A percentile compares a stretch with the other conserved stretches of the same genome.
These are phyloP conservation scores for thale cress (Arabidopsis thaliana) DNA, from an alignment of 345 rosid species.

Conservation along the genomic window TAIR10.1 NC_003076.8:14890501-14891000, in stretches of 20 bases:
- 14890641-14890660: not conserved
- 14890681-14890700: constrained; percentile 65
- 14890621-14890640: constrained; percentile 6
- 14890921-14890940: constrained; percentile 98
- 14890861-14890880: constrained; percentile 74
- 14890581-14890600: constrained; percentile 92
- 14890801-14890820: constrained; percentile 63
- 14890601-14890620: constrained; percentile 12
- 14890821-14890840: constrained; percentile 93
- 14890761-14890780: not conserved
- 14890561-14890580: constrained; percentile 87
- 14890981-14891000: constrained; percentile 69
- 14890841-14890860: constrained; percentile 89
- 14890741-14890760: constrained; percentile 74
- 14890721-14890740: constrained; percentile 81
- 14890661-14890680: constrained; percentile 60
- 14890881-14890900: constrained; percentile 80
- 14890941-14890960: constrained; percentile 82
- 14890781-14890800: not conserved
- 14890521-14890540: constrained; percentile 65
- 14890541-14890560: constrained; percentile 70
- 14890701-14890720: constrained; percentile 67
- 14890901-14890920: constrained; percentile 83
- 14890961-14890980: constrained; percentile 81
- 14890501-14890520: constrained; percentile 69